Evolutionary conservation across 768 basidiomycete species (phyloP), one percentile per base, ranked within the genome.

Genomic region (Amylocystis lapponica): DNA sequence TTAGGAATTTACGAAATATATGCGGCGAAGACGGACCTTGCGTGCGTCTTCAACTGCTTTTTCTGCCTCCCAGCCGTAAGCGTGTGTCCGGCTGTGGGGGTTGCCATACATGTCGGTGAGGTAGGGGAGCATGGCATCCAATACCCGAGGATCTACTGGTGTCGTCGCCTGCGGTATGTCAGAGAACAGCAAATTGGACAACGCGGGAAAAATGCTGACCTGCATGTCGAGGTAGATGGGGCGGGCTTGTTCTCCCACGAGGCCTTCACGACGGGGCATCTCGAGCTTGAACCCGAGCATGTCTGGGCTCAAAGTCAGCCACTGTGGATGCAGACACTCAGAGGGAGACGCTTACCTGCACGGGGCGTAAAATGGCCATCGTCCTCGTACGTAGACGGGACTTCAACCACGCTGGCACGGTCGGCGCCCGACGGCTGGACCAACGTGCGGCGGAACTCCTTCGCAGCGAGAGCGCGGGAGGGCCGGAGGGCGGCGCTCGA

Each of bases 171-270:
- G 52, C 12, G 33, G 32, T 32, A 42, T 6, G n/a, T n/a, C n/a
- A n/a, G n/a, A n/a, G n/a, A n/a, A n/a, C n/a, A n/a, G n/a, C n/a
- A n/a, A n/a, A n/a, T n/a, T n/a, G n/a, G n/a, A n/a, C n/a, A 43
- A 4, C 23, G 17, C 17, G 23, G 42, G 11, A 33, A 21, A 6
- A 25, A 14, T 20, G 58, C 77, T 48, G 42, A 84, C 92, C 78
- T 96, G 94, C 88, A 95, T 87, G 65, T 99, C 96, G 36, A 99
- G 79, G 65, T 99, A 99, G 51, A 99, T 97, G 14, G 96, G 93
- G 23, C 92, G 77, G 22, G 74, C 72, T 64, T 83, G 85, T 42
- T 75, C 75, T 37, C 71, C 68, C 39, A 73, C 45, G 9, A 74
- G 69, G 34, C 69, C 75, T 58, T 85, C 83, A 36, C 77, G 75